Evolutionary conservation across 2,329 filamentous ascomycete genomes (phyloP).

Genomic region (Ophiosphaerella herpotricha): DNA sequence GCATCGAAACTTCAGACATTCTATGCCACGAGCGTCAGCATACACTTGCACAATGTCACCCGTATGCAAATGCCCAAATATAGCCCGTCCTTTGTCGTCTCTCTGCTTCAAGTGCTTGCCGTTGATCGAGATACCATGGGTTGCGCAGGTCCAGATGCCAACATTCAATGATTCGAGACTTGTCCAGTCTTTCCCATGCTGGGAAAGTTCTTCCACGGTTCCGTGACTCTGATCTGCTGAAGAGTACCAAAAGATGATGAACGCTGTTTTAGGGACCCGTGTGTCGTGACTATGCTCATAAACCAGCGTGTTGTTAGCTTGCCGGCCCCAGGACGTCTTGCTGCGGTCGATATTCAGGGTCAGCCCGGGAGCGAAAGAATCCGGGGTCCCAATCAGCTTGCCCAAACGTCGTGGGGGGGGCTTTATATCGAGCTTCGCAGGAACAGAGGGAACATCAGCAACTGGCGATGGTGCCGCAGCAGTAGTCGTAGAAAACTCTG

Average conservation of each 20-base stretch:
- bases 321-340: constrained; percentile 78
- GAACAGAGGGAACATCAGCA: constrained; percentile 25
- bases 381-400: constrained; percentile 66
- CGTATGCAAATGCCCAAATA: constrained; percentile 71
- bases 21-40: constrained; percentile 49
- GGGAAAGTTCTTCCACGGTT: constrained; percentile 49
- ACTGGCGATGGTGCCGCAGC: constrained; percentile 21
- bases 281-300: constrained; percentile 67
- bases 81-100: constrained; percentile 54
- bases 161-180: constrained; percentile 62
- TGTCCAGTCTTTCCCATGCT: constrained; percentile 59
- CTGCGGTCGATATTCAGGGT: constrained; percentile 67
- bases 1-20: constrained; percentile 49
- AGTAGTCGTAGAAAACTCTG: constrained; percentile 14
- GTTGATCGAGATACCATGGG: constrained; percentile 77
- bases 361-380: constrained; percentile 68
- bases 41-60: constrained; percentile 80
- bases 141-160: constrained; percentile 80
- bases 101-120: constrained; percentile 66
- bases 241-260: constrained; percentile 66
- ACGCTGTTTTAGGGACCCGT: constrained; percentile 79
- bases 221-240: constrained; percentile 74
- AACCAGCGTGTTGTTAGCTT: constrained; percentile 67
- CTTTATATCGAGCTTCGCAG: constrained; percentile 38
- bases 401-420: constrained; percentile 59